These are phyloP conservation scores for Theileria sp. DNA, from an alignment of 169 alveolate genomes.

Conservation along the genomic window DNA sequence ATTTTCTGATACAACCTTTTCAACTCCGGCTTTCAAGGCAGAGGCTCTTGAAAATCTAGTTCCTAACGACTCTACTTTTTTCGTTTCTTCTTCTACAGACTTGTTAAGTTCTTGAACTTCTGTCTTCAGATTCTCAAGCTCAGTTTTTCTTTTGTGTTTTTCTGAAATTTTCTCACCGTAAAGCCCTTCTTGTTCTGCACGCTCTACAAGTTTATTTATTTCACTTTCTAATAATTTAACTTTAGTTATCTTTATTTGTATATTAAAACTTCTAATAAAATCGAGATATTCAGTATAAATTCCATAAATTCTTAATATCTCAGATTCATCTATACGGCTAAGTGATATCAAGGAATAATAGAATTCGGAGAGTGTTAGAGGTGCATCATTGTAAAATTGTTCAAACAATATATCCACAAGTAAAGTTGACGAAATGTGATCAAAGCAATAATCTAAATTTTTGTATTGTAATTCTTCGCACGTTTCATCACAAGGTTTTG, in stretches of 20 bases:
- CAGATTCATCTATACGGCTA: conserved; percentile 33
- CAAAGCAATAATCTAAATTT: conserved; percentile 3
- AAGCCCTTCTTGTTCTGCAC: conserved; percentile 14
- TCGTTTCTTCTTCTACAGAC: not conserved
- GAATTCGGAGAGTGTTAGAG: conserved; percentile 38
- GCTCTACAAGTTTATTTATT: conserved; percentile 12
- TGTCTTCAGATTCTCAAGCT: not conserved
- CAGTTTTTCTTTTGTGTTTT: not conserved
- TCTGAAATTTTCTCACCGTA: conserved; percentile 19
- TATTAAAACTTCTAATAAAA: conserved; percentile 10
- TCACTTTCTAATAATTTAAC: conserved; percentile 18
- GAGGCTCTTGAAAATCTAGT: conserved; percentile 41
- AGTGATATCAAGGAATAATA: conserved; percentile 47
- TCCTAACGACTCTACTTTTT: conserved; percentile 15
- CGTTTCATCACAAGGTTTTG: not conserved
- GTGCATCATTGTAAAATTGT: conserved; percentile 37
- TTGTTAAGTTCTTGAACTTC: not conserved
- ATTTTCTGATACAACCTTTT: conserved; percentile 37
- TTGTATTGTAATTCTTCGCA: not conserved
- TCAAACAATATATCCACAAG: conserved; percentile 55
- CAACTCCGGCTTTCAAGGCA: conserved; percentile 56
- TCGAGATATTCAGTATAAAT: conserved; percentile 28
- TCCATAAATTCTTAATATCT: conserved; percentile 17
- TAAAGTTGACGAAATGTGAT: conserved; percentile 30
- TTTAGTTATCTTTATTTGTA: not conserved